These are phyloP conservation scores for Byssoonygena ceratinophila DNA, from an alignment of 2,329 filamentous ascomycete genomes.

Conservation along the genomic window DNA sequence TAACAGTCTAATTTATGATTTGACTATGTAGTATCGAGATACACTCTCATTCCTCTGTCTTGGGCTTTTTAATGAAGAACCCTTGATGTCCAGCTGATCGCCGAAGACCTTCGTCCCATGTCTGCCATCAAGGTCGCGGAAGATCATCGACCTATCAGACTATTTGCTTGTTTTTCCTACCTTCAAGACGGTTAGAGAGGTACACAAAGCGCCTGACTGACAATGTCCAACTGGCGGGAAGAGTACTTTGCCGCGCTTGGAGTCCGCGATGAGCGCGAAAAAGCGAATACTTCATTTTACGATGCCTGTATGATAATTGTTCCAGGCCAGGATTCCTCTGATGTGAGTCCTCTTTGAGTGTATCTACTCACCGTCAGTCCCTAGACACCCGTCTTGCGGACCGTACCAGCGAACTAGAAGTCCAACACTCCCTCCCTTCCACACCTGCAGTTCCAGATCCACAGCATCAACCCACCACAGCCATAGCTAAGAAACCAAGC, in stretches of 20 bases:
- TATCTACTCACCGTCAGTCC: neutral
- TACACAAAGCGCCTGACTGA: neutral
- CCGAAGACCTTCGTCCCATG: neutral
- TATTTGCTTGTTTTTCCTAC: neutral
- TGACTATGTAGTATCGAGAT: too few relatives aligned
- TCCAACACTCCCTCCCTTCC: neutral
- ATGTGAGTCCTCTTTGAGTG: neutral
- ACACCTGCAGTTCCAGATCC: neutral
- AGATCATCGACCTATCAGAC: neutral
- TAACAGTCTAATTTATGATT: too few relatives aligned
- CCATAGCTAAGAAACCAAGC: conserved; percentile 38
- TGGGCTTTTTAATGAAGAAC: neutral
- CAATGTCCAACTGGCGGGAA: conserved; percentile 63
- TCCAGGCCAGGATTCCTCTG: conserved; percentile 8
- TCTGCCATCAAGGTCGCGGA: neutral
- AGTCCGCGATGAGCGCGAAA: conserved; percentile 59
- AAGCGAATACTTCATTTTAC: conserved; percentile 57
- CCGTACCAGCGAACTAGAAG: conserved; percentile 43
- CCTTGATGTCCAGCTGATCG: neutral
- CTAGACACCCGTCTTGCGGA: conserved; percentile 57
- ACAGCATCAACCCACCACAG: conserved; percentile 19
- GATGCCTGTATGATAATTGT: conserved; percentile 54
- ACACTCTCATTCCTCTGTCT: too few relatives aligned
- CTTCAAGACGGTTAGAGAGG: neutral
- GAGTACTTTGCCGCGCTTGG: conserved; percentile 69